These are phyloP conservation scores for Sporisorium sorghi DNA, from an alignment of 1,284 basidiomycete species.

Conservation along the genomic window DNA sequence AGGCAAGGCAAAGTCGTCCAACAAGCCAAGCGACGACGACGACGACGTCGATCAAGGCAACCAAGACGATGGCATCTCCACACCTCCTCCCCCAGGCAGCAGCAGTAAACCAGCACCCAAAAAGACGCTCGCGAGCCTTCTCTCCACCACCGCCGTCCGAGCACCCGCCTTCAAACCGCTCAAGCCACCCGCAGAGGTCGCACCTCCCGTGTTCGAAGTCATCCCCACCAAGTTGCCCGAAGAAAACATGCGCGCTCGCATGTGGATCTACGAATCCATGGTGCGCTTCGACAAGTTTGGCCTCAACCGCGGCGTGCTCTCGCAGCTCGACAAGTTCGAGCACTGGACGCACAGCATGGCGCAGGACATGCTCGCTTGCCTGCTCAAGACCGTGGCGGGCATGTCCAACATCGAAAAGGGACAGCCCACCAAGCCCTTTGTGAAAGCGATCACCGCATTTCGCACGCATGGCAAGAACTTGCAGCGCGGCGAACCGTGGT, in stretches of 20 bases:
- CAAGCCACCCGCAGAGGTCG: slow-evolving; percentile 32
- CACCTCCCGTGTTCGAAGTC: slow-evolving; percentile 40
- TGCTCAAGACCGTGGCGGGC: slow-evolving; percentile 50
- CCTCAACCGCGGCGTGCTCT: slow-evolving; percentile 37
- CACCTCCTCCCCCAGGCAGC: slow-evolving; percentile 30
- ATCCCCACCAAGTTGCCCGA: slow-evolving; percentile 50
- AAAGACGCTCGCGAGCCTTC: slow-evolving; percentile 29
- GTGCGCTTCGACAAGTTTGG: slow-evolving; percentile 60
- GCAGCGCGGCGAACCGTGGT: slow-evolving; percentile 53
- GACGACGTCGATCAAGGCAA: slow-evolving; percentile 6
- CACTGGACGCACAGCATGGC: slow-evolving; percentile 50
- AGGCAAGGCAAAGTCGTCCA: slow-evolving; percentile 17
- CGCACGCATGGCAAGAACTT: slow-evolving; percentile 36
- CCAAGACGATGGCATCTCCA: slow-evolving; percentile 31
- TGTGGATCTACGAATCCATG: slow-evolving; percentile 63
- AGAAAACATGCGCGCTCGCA: slow-evolving; percentile 56
- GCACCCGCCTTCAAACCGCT: slow-evolving; percentile 36
- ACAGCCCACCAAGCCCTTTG: slow-evolving; percentile 36
- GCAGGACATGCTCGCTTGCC: slow-evolving; percentile 51
- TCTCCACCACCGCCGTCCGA: slow-evolving; percentile 8
- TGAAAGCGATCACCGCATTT: slow-evolving; percentile 32
- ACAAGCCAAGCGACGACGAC: neutral
- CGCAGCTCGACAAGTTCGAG: slow-evolving; percentile 57
- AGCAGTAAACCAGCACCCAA: slow-evolving; percentile 18
- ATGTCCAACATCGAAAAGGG: slow-evolving; percentile 53